phyloP scores from a whole-genome alignment of 345 rosid genomes.

The Limnanthes douglasii region DNA sequence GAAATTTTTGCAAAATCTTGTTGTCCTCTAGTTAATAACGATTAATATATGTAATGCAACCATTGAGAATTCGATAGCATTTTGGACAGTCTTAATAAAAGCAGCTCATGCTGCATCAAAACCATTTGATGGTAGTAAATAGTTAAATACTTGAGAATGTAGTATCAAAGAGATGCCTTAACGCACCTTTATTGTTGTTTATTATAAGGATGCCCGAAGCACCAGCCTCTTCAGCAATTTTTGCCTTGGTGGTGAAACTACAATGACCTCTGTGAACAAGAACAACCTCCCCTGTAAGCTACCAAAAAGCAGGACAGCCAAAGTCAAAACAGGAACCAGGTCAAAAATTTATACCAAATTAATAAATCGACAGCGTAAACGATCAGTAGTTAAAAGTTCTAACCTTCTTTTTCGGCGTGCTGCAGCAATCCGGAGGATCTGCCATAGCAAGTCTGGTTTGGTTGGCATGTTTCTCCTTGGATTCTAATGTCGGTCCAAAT shows the following conservation, averaged over 20 bases:
- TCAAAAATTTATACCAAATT: neutral
- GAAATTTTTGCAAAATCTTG: too few relatives aligned
- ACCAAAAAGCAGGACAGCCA: constrained; percentile 9
- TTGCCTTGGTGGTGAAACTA: constrained; percentile 71
- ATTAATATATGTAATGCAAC: too few relatives aligned
- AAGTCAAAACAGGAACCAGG: constrained; percentile 6
- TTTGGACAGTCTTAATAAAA: too few relatives aligned
- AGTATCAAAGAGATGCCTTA: too few relatives aligned
- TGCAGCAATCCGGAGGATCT: constrained; percentile 79
- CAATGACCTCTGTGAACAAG: constrained; percentile 75
- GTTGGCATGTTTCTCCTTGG: constrained; percentile 72
- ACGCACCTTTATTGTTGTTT: constrained; percentile 63
- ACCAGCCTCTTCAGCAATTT: constrained; percentile 49
- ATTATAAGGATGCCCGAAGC: constrained; percentile 76
- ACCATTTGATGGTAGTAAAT: too few relatives aligned
- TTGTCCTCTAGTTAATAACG: too few relatives aligned
- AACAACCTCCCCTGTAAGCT: constrained; percentile 58
- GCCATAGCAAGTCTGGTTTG: constrained; percentile 38
- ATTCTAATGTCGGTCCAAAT: constrained; percentile 70
- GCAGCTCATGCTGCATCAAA: too few relatives aligned
- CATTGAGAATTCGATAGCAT: too few relatives aligned
- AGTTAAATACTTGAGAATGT: too few relatives aligned
- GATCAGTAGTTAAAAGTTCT: too few relatives aligned
- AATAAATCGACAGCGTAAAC: neutral
- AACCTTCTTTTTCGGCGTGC: constrained; percentile 49